Conservation (phyloP, 179 eudicot species). For the Vitellaria paradoxa region DNA sequence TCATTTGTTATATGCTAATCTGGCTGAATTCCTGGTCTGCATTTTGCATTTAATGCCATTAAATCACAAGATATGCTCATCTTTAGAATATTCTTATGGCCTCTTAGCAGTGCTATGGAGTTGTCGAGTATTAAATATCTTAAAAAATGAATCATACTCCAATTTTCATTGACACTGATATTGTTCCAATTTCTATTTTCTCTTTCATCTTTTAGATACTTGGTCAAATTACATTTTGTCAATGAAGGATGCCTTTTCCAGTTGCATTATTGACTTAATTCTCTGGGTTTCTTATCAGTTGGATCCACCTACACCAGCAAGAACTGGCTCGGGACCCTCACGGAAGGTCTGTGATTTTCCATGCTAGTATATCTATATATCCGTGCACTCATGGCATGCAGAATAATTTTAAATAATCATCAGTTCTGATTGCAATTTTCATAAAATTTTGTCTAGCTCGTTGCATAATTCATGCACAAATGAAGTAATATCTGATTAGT, state of each 20-base stretch:
- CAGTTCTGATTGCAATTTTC: too few species aligned
- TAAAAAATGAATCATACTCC: not conserved
- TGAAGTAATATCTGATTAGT: not conserved
- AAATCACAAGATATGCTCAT: not conserved
- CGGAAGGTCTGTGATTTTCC: slow-evolving; percentile 54
- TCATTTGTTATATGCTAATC: not conserved
- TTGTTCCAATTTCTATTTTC: not conserved
- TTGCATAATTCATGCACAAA: not conserved
- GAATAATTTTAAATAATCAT: not conserved
- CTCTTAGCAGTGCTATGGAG: not conserved
- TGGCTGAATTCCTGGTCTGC: not conserved
- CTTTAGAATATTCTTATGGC: not conserved
- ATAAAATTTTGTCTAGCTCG: not conserved
- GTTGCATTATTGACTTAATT: slow-evolving; percentile 9
- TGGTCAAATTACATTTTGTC: too few species aligned
- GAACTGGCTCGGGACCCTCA: slow-evolving; percentile 83
- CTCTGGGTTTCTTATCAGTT: slow-evolving; percentile 44
- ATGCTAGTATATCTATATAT: not conserved
- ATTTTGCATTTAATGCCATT: not conserved
- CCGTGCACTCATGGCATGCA: not conserved
- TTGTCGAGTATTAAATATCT: not conserved
- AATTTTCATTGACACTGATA: not conserved
- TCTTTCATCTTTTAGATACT: not conserved
- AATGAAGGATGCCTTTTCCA: not conserved
- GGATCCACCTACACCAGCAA: slow-evolving; percentile 54